These are phyloP conservation scores for Auriscalpium vulgare DNA, from an alignment of 768 basidiomycete species.

Conservation along the genomic window DNA sequence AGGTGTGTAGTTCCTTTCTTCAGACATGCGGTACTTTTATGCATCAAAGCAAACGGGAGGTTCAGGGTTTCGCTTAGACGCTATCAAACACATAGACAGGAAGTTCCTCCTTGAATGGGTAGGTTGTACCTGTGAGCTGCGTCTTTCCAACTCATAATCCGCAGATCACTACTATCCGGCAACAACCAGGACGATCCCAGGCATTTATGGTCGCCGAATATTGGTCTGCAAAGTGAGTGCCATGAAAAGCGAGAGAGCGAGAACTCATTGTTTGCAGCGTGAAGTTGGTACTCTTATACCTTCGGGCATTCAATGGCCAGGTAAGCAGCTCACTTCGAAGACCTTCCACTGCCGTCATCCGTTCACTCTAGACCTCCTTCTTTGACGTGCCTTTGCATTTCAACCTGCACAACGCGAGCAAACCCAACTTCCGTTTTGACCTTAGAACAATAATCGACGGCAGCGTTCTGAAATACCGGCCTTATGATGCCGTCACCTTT, in stretches of 20 bases:
- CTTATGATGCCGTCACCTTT: slow-evolving; percentile 81
- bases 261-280: slow-evolving; percentile 26
- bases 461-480: slow-evolving; percentile 59
- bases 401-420: slow-evolving; percentile 75
- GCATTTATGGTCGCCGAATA: slow-evolving; percentile 75
- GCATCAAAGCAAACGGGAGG: slow-evolving; percentile 52
- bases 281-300: slow-evolving; percentile 45
- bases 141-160: slow-evolving; percentile 32
- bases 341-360: background rate
- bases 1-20: slow-evolving; percentile 23
- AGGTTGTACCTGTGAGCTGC: slow-evolving; percentile 17
- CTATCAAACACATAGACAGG: slow-evolving; percentile 83
- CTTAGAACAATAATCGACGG: slow-evolving; percentile 64
- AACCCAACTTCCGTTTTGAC: slow-evolving; percentile 59
- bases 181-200: slow-evolving; percentile 31
- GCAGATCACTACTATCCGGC: slow-evolving; percentile 50
- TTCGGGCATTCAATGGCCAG: slow-evolving; percentile 57
- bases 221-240: slow-evolving; percentile 65
- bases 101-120: slow-evolving; percentile 67
- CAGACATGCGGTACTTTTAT: too few relatives aligned
- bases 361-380: slow-evolving; percentile 57
- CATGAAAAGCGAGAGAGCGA: too few relatives aligned
- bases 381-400: slow-evolving; percentile 89
- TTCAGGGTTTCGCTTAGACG: slow-evolving; percentile 79
- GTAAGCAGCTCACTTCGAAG: slow-evolving; percentile 26